phyloP scores from a whole-genome alignment of 2,329 filamentous ascomycete genomes.

The Colletotrichum limetticola region DNA sequence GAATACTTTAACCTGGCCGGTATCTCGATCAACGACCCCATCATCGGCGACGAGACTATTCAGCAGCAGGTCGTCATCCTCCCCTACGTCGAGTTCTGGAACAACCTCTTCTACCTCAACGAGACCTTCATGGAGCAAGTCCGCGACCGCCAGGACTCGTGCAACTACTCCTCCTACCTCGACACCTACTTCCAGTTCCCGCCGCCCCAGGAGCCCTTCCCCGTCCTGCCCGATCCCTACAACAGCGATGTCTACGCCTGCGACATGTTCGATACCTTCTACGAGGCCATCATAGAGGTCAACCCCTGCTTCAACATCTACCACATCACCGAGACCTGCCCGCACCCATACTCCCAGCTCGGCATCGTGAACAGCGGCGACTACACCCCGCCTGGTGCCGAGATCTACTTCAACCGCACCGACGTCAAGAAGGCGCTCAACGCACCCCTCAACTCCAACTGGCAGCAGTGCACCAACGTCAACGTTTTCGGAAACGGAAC shows the following conservation, averaged over 20 bases:
- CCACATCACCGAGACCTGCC: constrained; percentile 78
- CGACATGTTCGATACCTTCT: constrained; percentile 64
- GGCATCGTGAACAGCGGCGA: constrained; percentile 73
- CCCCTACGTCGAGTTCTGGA: constrained; percentile 70
- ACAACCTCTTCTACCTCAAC: constrained; percentile 71
- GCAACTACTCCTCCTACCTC: constrained; percentile 71
- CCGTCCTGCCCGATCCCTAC: constrained; percentile 54
- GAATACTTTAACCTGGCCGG: constrained; percentile 75
- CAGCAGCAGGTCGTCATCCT: constrained; percentile 60
- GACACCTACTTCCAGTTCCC: constrained; percentile 75
- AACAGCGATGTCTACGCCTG: constrained; percentile 59
- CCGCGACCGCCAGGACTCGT: constrained; percentile 63
- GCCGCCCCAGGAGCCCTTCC: constrained; percentile 67
- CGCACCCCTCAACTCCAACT: constrained; percentile 56
- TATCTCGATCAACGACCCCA: constrained; percentile 79
- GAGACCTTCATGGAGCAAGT: constrained; percentile 64
- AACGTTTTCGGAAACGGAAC: constrained; percentile 41
- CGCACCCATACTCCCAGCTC: constrained; percentile 74
- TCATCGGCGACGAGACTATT: constrained; percentile 63
- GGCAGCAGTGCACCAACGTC: constrained; percentile 40
- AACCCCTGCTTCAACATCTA: constrained; percentile 91
- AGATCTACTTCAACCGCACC: constrained; percentile 76
- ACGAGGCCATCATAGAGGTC: constrained; percentile 59
- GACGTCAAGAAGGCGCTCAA: constrained; percentile 78
- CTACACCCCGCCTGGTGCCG: constrained; percentile 72